A percentile compares a stretch with the other conserved stretches of the same genome.
Evolutionary conservation across 2,329 filamentous ascomycete species (phyloP).

Genomic region (Dactylellina leptospora): DNA sequence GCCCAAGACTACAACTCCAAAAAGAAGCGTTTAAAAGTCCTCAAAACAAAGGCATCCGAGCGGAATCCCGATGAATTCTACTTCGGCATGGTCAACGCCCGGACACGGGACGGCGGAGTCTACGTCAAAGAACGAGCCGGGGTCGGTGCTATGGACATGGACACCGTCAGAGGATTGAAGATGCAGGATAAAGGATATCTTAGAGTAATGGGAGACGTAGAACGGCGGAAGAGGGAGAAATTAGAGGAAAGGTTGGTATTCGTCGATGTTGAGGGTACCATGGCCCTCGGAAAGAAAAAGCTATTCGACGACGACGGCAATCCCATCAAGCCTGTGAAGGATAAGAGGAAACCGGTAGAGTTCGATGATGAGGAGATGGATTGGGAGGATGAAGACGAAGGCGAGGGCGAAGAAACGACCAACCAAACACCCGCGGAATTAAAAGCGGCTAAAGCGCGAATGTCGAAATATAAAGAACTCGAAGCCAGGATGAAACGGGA

Average conservation of each 20-base stretch:
- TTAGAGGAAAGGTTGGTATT: conserved; percentile 68
- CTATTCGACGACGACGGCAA: conserved; percentile 58
- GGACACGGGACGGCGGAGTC: conserved; percentile 66
- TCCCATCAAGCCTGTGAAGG: conserved; percentile 46
- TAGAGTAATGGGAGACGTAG: conserved; percentile 70
- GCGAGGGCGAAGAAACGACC: conserved; percentile 66
- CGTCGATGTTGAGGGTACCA: conserved; percentile 57
- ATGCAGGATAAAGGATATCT: conserved; percentile 75
- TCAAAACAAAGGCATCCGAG: conserved; percentile 70
- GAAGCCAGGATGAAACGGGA: conserved; percentile 80
- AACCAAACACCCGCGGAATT: conserved; percentile 69
- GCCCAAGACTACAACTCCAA: conserved; percentile 74
- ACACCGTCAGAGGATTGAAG: conserved; percentile 71
- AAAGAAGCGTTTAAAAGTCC: conserved; percentile 68
- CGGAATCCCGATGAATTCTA: conserved; percentile 79
- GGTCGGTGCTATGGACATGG: conserved; percentile 64
- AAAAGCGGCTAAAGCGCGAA: conserved; percentile 61
- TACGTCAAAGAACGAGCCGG: conserved; percentile 64
- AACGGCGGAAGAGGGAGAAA: conserved; percentile 67
- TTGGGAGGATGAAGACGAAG: conserved; percentile 60
- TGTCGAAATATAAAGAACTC: conserved; percentile 80
- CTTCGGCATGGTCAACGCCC: conserved; percentile 72
- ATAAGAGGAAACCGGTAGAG: conserved; percentile 53
- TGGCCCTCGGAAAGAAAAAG: conserved; percentile 57
- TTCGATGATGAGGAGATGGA: conserved; percentile 61